Conservation (phyloP, 768 basidiomycete species). For the Lentinula guzmanii region DNA sequence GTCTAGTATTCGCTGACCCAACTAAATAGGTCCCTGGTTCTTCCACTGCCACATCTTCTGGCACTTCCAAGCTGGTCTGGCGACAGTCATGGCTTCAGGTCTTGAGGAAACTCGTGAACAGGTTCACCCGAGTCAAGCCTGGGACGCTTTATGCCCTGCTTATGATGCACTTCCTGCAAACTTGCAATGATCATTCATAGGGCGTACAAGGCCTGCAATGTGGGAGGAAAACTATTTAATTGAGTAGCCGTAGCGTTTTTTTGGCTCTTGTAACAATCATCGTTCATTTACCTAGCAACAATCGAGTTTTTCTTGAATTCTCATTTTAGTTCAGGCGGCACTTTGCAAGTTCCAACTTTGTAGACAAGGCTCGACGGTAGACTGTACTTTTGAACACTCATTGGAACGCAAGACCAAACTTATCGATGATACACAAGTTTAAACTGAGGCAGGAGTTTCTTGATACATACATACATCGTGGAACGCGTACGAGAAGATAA, state of each 20-base stretch:
- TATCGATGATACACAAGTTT: not conserved
- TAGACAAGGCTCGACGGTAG: no score
- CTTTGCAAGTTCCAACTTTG: no score
- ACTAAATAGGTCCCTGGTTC: constrained; percentile 19
- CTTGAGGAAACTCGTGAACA: constrained; percentile 14
- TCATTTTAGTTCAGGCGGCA: no score
- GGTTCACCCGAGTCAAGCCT: constrained; percentile 14
- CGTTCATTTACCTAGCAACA: not conserved
- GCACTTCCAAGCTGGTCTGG: constrained; percentile 35
- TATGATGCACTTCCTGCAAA: constrained; percentile 8
- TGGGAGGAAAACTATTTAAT: not conserved
- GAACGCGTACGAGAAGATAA: not conserved
- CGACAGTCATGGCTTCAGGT: constrained; percentile 30
- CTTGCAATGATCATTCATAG: not conserved
- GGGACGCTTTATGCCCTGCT: constrained; percentile 22
- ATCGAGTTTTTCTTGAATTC: not conserved
- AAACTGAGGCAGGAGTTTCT: no score
- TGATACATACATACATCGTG: no score
- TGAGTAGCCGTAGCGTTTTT: not conserved
- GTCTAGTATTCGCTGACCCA: not conserved
- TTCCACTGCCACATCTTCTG: constrained; percentile 32
- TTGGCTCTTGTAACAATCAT: not conserved
- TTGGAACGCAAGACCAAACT: no score
- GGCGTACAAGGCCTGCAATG: no score
- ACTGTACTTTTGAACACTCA: no score